These are phyloP conservation scores for Funneliformis mosseae DNA, from an alignment of 192 early-diverging fungal species.

Conservation along the genomic window DNA sequence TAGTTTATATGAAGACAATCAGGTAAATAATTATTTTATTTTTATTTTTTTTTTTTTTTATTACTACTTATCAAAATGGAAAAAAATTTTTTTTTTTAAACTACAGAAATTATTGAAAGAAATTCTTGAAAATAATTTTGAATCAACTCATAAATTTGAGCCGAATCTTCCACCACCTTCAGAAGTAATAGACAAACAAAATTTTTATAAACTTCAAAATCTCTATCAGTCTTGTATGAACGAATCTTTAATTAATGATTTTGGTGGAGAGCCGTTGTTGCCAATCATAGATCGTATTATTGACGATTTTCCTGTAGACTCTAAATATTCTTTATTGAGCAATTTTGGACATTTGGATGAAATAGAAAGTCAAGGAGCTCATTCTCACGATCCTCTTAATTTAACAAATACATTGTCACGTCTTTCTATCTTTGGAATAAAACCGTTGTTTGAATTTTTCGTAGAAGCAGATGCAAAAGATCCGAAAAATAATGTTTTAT, in stretches of 20 bases:
- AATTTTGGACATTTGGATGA: neutral
- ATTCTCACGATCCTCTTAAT: conserved; percentile 11
- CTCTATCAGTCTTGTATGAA: conserved; percentile 62
- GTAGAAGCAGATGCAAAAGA: conserved; percentile 61
- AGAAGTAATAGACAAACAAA: conserved; percentile 49
- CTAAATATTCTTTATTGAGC: neutral
- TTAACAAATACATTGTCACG: conserved; percentile 37
- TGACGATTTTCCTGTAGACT: conserved; percentile 38
- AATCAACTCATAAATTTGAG: conserved; percentile 20
- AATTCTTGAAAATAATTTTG: conserved; percentile 54
- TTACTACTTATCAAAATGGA: neutral
- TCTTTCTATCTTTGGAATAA: conserved; percentile 38
- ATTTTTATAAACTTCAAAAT: conserved; percentile 57
- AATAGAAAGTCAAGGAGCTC: neutral
- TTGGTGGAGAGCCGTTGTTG: conserved; percentile 46
- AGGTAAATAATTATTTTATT: conserved; percentile 36
- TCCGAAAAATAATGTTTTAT: conserved; percentile 54
- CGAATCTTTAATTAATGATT: conserved; percentile 40
- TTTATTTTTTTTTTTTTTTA: conserved; percentile 3
- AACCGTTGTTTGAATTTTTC: conserved; percentile 50
- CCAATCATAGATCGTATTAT: conserved; percentile 41
- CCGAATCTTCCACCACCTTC: conserved; percentile 40
- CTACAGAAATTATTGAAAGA: conserved; percentile 43
- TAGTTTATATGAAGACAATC: conserved; percentile 47
- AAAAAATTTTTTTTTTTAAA: conserved; percentile 2